phyloP scores from a whole-genome alignment of 169 alveolate species.

The Theileria luwenshuni region DNA sequence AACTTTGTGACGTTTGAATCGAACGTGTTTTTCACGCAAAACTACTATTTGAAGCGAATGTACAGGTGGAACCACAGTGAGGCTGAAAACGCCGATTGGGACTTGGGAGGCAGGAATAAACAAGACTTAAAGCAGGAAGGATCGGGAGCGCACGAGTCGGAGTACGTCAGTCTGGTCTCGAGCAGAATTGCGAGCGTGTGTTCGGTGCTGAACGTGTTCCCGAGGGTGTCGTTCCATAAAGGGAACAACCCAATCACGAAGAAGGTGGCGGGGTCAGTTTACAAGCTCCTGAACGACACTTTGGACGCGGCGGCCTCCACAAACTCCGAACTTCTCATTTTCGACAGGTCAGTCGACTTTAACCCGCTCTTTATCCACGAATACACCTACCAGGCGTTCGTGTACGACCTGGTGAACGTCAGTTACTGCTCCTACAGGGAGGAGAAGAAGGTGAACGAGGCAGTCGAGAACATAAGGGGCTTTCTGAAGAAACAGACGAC shows the following conservation, averaged over 20 bases:
- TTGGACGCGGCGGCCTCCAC: conserved; percentile 4
- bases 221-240: conserved; percentile 39
- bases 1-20: conserved; percentile 79
- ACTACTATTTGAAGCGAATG: background rate
- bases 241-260: conserved; percentile 29
- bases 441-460: conserved; percentile 22
- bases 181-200: conserved; percentile 43
- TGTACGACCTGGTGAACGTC: conserved; percentile 71
- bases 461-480: background rate
- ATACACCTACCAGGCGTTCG: conserved; percentile 81
- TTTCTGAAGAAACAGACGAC: background rate
- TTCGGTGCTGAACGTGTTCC: conserved; percentile 22
- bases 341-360: conserved; percentile 78
- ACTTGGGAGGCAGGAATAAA: background rate
- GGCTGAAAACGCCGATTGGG: background rate
- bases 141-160: background rate
- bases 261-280: conserved; percentile 30
- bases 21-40: conserved; percentile 2
- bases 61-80: background rate
- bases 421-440: conserved; percentile 33
- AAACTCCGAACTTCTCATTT: conserved; percentile 58
- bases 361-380: conserved; percentile 80
- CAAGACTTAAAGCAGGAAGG: background rate
- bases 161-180: background rate
- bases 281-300: conserved; percentile 12